Percentiles rank a stretch among this genome's conserved stretches.
phyloP scores from a whole-genome alignment of 495 filamentous ascomycete genomes.

The Glutinoglossum americanum region DNA sequence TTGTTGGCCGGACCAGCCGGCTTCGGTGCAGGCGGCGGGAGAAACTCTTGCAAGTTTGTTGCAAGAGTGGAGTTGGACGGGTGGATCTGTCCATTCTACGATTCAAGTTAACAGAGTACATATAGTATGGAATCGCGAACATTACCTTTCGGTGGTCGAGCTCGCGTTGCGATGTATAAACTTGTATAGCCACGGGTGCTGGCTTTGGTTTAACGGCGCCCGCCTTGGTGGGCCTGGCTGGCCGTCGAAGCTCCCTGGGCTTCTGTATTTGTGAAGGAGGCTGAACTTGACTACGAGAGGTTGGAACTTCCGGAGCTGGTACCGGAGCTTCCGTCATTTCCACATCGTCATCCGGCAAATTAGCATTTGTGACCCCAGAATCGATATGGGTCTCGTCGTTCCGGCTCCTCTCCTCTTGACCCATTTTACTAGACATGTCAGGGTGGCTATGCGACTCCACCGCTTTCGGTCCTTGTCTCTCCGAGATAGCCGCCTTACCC shows the following conservation, averaged over 20 bases:
- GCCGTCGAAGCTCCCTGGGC: conserved; percentile 35
- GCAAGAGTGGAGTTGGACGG: conserved; percentile 34
- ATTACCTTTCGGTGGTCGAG: conserved; percentile 6
- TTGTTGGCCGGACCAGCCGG: conserved; percentile 33
- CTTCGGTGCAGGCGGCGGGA: conserved; percentile 26
- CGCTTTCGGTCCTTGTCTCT: not conserved
- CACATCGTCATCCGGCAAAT: conserved; percentile 9
- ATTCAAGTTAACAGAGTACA: not conserved
- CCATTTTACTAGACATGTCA: not conserved
- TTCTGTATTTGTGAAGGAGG: conserved; percentile 30
- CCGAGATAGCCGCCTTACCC: conserved; percentile 18
- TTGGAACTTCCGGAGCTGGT: conserved; percentile 19
- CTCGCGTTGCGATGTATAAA: conserved; percentile 45
- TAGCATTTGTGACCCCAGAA: not conserved
- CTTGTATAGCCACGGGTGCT: conserved; percentile 57
- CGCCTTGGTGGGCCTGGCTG: conserved; percentile 51
- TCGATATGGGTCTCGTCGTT: not conserved
- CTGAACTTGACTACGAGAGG: conserved; percentile 22
- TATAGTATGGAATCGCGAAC: not conserved
- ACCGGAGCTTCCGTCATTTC: conserved; percentile 4
- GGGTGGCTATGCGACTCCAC: not conserved
- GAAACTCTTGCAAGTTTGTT: conserved; percentile 32
- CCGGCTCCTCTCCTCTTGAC: not conserved
- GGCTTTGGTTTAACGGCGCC: conserved; percentile 41
- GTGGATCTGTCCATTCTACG: conserved; percentile 26